Conservation (phyloP, 2,329 filamentous ascomycete genomes). For the Neonectria hederae region DNA sequence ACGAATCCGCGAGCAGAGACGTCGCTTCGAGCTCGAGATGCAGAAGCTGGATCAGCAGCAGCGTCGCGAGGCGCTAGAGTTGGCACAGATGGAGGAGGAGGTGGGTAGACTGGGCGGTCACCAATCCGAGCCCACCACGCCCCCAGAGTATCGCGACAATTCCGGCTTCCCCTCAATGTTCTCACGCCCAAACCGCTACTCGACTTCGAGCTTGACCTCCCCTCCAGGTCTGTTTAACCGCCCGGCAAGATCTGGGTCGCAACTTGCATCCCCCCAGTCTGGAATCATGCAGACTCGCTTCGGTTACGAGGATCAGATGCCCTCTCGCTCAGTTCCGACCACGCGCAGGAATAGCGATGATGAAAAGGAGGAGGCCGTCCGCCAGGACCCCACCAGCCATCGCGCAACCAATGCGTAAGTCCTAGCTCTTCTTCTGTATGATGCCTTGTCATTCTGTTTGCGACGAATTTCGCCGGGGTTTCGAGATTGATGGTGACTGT, state of each 20-base stretch:
- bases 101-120: constrained; percentile 73
- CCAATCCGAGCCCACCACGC: constrained; percentile 94
- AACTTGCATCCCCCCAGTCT: constrained; percentile 80
- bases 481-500: not conserved
- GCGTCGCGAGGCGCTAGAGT: constrained; percentile 82
- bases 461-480: not conserved
- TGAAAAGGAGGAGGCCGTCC: constrained; percentile 80
- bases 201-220: constrained; percentile 85
- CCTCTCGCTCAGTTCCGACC: constrained; percentile 85
- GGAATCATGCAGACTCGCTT: constrained; percentile 68
- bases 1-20: constrained; percentile 86
- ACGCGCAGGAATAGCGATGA: constrained; percentile 93
- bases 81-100: constrained; percentile 85
- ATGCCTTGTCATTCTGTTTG: constrained; percentile 1
- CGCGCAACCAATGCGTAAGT: constrained; percentile 84
- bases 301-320: constrained; percentile 64
- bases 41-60: constrained; percentile 88
- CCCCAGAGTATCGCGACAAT: constrained; percentile 90
- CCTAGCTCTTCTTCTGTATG: constrained; percentile 21
- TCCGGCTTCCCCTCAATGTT: constrained; percentile 81
- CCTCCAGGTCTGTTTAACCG: constrained; percentile 80
- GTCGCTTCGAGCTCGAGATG: constrained; percentile 92
- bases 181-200: constrained; percentile 87
- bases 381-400: constrained; percentile 75
- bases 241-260: constrained; percentile 78